Evolutionary conservation across 2,329 filamentous ascomycete genomes (phyloP), one percentile per base, ranked within the genome.

Genomic region (Myriosclerotinia duriaeana): DNA sequence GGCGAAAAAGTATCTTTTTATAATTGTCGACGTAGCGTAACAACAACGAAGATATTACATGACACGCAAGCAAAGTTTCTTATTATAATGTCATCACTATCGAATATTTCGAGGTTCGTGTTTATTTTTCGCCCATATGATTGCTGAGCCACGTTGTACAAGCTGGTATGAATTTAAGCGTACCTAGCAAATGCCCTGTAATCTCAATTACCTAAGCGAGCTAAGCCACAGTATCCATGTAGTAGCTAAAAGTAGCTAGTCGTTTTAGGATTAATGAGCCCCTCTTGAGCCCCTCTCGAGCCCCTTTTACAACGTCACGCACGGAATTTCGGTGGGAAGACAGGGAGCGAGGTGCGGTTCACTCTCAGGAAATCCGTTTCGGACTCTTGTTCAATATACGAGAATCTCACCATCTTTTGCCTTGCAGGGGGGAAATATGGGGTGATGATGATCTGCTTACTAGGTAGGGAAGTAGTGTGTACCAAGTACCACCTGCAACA

Each of bases 61-160:
- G 44, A 50, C 58, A 34, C 44, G 58, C 58, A 61, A 60, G 44
- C 54, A n/a, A 20, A 48, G 11, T n/a, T 60, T 30, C 42, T 22
- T 46, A 5, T 36, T 20, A 14, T 36, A 14, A 48, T 60, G 44
- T 22, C 44, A 26, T 48, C 12, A 6, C 5, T 52, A 14, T 52
- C 22, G 48, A 26, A 11, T 30, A 11, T 11, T 22, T 15, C 30
- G 14, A 59, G 17, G 9, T n/a, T 48, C 48, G 42, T n/a, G 34
- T 38, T 38, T 14, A 11, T 15, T 36, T 48, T 36, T 34, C 14
- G 20, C 42, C 20, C 42, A 22, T 60, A 30, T 26, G 30, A 17
- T 50, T 46, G 30, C 20, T 3, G 26, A 60, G 56, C 56, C 56
- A 50, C 58, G 38, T n/a, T 58, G 20, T 38, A 61, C 46, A 22